These are phyloP conservation scores for Cladosporium sp. DNA, from an alignment of 2,329 filamentous ascomycete genomes.

Conservation along the genomic window DNA sequence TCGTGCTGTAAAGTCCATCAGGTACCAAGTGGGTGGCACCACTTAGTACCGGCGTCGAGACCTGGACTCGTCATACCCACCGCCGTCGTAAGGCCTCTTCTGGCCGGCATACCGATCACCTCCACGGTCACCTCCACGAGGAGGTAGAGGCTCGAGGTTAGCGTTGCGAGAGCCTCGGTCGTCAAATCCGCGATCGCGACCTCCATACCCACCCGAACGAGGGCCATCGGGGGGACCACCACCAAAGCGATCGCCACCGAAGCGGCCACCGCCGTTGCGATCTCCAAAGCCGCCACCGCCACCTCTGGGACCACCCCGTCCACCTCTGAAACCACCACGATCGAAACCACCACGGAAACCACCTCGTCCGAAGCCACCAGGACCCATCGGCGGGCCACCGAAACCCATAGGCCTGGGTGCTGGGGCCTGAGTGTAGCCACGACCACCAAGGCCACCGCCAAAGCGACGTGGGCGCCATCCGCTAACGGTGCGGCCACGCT, in stretches of 20 bases:
- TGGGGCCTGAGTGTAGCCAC: conserved; percentile 82
- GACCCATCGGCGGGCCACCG: conserved; percentile 52
- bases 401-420: conserved; percentile 60
- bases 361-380: conserved; percentile 44
- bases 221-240: conserved; percentile 44
- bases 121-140: conserved; percentile 55
- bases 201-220: conserved; percentile 39
- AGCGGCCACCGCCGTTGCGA: conserved; percentile 23
- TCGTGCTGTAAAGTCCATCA: conserved; percentile 8
- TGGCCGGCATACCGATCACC: conserved; percentile 48
- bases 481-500: conserved; percentile 88
- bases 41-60: conserved; percentile 55
- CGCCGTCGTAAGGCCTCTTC: conserved; percentile 64
- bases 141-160: conserved; percentile 79
- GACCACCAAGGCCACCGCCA: conserved; percentile 85
- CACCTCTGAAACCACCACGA: conserved; percentile 42
- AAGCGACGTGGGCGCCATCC: conserved; percentile 90
- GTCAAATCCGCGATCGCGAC: conserved; percentile 29
- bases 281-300: conserved; percentile 20
- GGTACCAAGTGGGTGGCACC: conserved; percentile 5
- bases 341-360: conserved; percentile 51
- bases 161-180: conserved; percentile 58
- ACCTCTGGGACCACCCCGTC: conserved; percentile 47
- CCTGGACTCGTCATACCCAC: conserved; percentile 68
- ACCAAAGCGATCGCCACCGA: conserved; percentile 43